Evolutionary conservation across 1,139 yeast genomes (phyloP).

Genomic region (Pichia cactophila): DNA sequence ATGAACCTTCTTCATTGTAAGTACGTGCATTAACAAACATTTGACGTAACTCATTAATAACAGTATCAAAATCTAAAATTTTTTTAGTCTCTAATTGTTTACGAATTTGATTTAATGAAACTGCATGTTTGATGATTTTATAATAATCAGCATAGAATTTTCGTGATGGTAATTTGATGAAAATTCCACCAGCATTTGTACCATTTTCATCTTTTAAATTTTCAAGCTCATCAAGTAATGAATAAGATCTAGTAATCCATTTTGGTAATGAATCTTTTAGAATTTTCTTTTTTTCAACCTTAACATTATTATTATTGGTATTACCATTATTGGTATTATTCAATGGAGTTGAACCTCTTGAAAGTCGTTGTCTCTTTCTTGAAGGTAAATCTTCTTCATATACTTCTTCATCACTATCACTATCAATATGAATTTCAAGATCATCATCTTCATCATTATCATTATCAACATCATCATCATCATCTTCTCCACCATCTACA

Average conservation of each 20-base stretch:
- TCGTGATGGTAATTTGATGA: constrained; percentile 62
- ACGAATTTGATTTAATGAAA: constrained; percentile 63
- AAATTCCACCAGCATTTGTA: constrained; percentile 46
- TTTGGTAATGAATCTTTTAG: constrained; percentile 16
- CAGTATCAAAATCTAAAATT: constrained; percentile 51
- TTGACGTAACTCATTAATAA: constrained; percentile 62
- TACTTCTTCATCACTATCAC: constrained; percentile 20
- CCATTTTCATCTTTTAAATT: constrained; percentile 32
- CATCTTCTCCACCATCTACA: neutral
- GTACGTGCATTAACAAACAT: constrained; percentile 78
- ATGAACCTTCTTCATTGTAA: constrained; percentile 87
- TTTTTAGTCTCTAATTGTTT: constrained; percentile 49
- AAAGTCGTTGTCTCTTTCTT: constrained; percentile 20
- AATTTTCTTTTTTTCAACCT: constrained; percentile 10
- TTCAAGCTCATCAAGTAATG: constrained; percentile 38
- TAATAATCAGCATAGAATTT: constrained; percentile 83
- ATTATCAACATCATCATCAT: constrained; percentile 5
- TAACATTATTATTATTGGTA: constrained; percentile 2
- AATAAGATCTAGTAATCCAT: constrained; percentile 11
- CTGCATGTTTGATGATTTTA: constrained; percentile 68
- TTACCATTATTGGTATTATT: constrained; percentile 2
- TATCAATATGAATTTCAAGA: constrained; percentile 7
- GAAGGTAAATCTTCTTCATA: constrained; percentile 15
- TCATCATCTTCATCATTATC: constrained; percentile 4
- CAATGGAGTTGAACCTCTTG: constrained; percentile 15